Evolutionary conservation across 73 alveolate species (phyloP).

Genomic region (Tetrahymena elliotti): DNA sequence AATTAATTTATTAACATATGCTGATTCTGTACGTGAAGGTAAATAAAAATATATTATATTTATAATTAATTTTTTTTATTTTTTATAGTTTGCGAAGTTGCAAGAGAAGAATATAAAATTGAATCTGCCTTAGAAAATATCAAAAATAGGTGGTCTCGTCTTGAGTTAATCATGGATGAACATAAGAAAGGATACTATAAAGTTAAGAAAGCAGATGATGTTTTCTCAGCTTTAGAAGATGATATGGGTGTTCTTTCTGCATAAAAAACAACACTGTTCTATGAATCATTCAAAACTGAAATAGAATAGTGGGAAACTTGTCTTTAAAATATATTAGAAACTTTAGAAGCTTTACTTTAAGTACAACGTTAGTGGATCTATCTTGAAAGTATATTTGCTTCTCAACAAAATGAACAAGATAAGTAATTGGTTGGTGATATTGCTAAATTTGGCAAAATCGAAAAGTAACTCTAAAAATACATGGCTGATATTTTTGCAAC

Average conservation of each 20-base stretch:
- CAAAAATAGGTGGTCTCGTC: slow-evolving; percentile 56
- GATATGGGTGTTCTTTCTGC: slow-evolving; percentile 79
- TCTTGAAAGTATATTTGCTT: slow-evolving; percentile 39
- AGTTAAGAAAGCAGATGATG: slow-evolving; percentile 59
- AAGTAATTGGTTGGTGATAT: slow-evolving; percentile 40
- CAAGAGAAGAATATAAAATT: slow-evolving; percentile 87
- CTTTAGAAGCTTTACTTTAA: slow-evolving; percentile 59
- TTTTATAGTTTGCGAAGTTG: slow-evolving; percentile 52
- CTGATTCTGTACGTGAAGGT: slow-evolving; percentile 28
- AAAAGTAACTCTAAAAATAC: slow-evolving; percentile 7
- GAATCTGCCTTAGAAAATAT: slow-evolving; percentile 76
- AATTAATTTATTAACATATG: slow-evolving; percentile 33
- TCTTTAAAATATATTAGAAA: slow-evolving; percentile 65
- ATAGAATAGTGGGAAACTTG: slow-evolving; percentile 78
- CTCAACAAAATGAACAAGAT: slow-evolving; percentile 29
- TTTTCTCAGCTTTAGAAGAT: slow-evolving; percentile 82
- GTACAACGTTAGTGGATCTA: slow-evolving; percentile 49
- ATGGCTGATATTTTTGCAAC: slow-evolving; percentile 14
- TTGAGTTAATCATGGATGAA: slow-evolving; percentile 34
- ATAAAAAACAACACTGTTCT: slow-evolving; percentile 70
- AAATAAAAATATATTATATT: neutral
- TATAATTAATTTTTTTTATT: neutral
- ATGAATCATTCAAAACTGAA: slow-evolving; percentile 70
- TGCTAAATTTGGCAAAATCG: slow-evolving; percentile 13
- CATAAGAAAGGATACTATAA: slow-evolving; percentile 59